Conservation (phyloP, 2,329 filamentous ascomycete species). For the Stachybotrys echinatus region DNA sequence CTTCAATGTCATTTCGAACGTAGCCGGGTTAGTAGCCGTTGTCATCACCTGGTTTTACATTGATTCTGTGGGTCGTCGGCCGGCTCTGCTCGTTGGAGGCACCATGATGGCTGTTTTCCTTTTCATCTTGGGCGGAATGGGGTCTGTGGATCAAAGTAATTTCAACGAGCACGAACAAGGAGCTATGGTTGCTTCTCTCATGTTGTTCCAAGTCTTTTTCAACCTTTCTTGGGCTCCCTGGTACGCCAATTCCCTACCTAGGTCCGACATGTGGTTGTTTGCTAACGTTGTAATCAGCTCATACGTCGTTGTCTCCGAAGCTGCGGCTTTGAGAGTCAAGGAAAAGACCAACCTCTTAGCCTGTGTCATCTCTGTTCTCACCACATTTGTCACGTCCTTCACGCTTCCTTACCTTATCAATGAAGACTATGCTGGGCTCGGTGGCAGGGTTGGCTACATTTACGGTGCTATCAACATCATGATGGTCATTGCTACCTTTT, state of each 20-base stretch:
- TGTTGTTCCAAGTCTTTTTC: constrained; percentile 17
- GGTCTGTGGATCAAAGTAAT: constrained; percentile 6
- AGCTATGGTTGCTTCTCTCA: constrained; percentile 11
- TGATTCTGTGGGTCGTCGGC: constrained; percentile 17
- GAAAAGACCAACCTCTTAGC: constrained; percentile 24
- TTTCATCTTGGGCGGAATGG: constrained; percentile 14
- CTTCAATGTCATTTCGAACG: constrained; percentile 15
- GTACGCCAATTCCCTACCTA: too few species aligned
- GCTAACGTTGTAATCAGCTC: too few species aligned
- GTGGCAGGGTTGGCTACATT: constrained; percentile 30
- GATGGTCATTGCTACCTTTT: constrained; percentile 34
- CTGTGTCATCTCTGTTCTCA: constrained; percentile 19
- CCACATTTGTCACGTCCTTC: constrained; percentile 26
- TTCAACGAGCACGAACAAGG: constrained; percentile 1
- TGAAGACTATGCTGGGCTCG: constrained; percentile 25
- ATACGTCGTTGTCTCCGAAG: constrained; percentile 19
- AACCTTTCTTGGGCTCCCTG: constrained; percentile 20
- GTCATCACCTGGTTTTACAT: constrained; percentile 17
- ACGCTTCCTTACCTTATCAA: constrained; percentile 31
- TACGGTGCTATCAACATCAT: constrained; percentile 29
- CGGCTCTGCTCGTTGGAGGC: constrained; percentile 16
- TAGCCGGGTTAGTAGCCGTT: constrained; percentile 9
- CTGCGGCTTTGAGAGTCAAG: constrained; percentile 16
- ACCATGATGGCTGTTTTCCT: constrained; percentile 15
- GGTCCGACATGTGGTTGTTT: too few species aligned